These are phyloP conservation scores for Keithomyces neogunnii DNA, from an alignment of 2,329 filamentous ascomycete genomes.

Conservation along the genomic window DNA sequence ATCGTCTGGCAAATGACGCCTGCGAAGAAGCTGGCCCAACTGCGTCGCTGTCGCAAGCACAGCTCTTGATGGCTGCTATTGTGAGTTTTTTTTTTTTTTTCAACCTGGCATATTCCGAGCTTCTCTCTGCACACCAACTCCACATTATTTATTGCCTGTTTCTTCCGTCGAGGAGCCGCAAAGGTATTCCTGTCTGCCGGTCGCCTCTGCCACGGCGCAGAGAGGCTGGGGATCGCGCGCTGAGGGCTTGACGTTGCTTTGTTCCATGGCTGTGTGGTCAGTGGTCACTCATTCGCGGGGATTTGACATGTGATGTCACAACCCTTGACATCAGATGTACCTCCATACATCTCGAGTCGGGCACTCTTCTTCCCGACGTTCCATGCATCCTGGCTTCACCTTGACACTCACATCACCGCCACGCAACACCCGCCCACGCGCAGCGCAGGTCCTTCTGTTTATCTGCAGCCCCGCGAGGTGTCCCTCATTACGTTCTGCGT, in stretches of 20 bases:
- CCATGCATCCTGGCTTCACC: not conserved
- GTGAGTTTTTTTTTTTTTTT: conserved; percentile 16
- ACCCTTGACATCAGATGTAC: not conserved
- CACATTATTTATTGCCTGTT: no score
- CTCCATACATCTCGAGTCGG: not conserved
- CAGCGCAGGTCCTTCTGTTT: not conserved
- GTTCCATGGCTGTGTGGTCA: not conserved
- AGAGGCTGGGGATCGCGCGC: no score
- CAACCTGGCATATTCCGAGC: not conserved
- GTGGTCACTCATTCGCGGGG: not conserved
- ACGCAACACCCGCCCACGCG: not conserved
- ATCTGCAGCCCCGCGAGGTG: no score
- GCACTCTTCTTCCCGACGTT: not conserved
- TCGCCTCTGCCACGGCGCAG: no score
- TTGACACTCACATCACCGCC: not conserved
- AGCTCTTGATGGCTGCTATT: conserved; percentile 26
- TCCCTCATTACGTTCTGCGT: no score
- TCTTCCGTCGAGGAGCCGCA: no score
- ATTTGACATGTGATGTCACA: conserved; percentile 7
- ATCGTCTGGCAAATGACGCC: conserved; percentile 1
- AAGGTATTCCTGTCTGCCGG: no score
- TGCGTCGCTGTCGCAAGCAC: conserved; percentile 6
- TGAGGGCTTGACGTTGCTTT: no score
- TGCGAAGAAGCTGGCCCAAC: not conserved
- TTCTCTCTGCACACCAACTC: not conserved